Conservation (phyloP, 2,329 filamentous ascomycete genomes). For the Mycogone perniciosa region DNA sequence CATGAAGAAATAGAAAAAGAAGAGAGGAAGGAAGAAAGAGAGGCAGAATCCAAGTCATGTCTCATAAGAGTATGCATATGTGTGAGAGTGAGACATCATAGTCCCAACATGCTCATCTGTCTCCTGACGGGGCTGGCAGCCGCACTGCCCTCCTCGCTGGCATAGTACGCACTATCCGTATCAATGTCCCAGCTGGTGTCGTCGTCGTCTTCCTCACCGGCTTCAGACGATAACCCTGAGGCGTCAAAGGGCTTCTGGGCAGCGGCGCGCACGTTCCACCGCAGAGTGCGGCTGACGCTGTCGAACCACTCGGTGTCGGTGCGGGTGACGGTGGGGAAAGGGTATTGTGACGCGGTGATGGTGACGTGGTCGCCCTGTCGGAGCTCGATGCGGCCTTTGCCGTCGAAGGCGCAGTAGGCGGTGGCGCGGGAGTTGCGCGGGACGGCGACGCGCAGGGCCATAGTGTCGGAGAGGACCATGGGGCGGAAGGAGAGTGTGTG, state of each 20-base stretch:
- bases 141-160: conserved; percentile 65
- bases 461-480: conserved; percentile 94
- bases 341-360: conserved; percentile 91
- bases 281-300: conserved; percentile 81
- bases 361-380: conserved; percentile 92
- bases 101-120: conserved; percentile 66
- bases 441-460: conserved; percentile 83
- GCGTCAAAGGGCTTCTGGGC: conserved; percentile 83
- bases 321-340: conserved; percentile 91
- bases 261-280: conserved; percentile 92
- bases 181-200: conserved; percentile 85
- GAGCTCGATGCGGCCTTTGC: conserved; percentile 90
- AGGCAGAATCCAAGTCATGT: neutral
- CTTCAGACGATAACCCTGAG: conserved; percentile 12
- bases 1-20: neutral
- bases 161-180: conserved; percentile 68
- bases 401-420: conserved; percentile 95
- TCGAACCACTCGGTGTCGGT: conserved; percentile 94
- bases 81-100: conserved; percentile 17
- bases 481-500: conserved; percentile 95
- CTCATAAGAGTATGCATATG: neutral
- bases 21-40: neutral
- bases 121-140: conserved; percentile 61
- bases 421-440: conserved; percentile 81
- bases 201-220: conserved; percentile 44